These are phyloP conservation scores for Boletus semigastroideus DNA, from an alignment of 1,284 basidiomycete genomes.

Conservation along the genomic window DNA sequence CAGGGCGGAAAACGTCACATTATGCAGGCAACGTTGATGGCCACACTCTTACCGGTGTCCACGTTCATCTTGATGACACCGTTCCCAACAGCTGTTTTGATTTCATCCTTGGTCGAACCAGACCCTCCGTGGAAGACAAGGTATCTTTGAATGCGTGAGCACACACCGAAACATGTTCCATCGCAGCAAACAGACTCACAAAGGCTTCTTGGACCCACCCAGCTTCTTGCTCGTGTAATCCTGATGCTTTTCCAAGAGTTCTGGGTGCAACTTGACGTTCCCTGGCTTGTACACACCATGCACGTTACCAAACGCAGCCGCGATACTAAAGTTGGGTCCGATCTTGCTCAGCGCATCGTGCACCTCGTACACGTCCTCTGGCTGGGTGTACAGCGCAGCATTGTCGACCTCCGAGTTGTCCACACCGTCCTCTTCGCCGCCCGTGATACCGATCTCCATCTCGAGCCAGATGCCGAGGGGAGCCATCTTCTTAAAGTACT, in stretches of 20 bases:
- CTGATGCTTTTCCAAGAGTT: conserved; percentile 94
- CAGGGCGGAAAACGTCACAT: conserved; percentile 7
- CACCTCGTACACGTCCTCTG: conserved; percentile 95
- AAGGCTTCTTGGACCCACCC: conserved; percentile 65
- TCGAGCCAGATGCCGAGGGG: conserved; percentile 95
- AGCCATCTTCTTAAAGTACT: conserved; percentile 97
- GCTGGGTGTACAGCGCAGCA: conserved; percentile 93
- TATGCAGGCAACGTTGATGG: neutral
- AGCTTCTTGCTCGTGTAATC: conserved; percentile 72
- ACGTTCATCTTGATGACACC: conserved; percentile 99
- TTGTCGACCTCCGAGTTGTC: conserved; percentile 97
- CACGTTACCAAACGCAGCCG: conserved; percentile 85
- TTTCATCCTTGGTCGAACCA: conserved; percentile 96
- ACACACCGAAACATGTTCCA: neutral
- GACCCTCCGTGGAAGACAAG: conserved; percentile 99
- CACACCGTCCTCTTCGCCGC: conserved; percentile 99
- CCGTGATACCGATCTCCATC: conserved; percentile 99
- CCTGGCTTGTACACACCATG: conserved; percentile 87
- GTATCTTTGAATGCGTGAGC: conserved; percentile 54
- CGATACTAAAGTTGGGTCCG: conserved; percentile 91
- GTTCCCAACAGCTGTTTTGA: conserved; percentile 86
- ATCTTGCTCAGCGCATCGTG: conserved; percentile 83
- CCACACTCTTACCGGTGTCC: conserved; percentile 63
- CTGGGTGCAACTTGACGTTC: conserved; percentile 87
- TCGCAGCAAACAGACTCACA: conserved; percentile 54